Evolutionary conservation across 2,329 filamentous ascomycete species (phyloP).

Genomic region (Phaeomoniella chlamydospora): DNA sequence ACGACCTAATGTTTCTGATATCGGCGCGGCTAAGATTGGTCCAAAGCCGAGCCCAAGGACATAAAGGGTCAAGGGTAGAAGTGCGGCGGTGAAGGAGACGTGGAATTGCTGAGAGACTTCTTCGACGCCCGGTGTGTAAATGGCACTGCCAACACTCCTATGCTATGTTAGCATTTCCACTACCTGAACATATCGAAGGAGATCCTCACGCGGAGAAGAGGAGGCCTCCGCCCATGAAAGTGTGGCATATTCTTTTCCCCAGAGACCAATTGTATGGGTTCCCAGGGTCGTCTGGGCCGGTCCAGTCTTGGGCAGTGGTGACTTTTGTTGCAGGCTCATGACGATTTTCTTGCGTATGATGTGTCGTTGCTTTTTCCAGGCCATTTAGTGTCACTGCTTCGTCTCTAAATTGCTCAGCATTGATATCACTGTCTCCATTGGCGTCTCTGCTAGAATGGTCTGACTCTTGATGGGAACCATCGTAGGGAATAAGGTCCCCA

Average conservation of each 20-base stretch:
- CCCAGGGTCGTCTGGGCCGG: conserved; percentile 8
- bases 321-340: no score
- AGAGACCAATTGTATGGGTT: conserved; percentile 11
- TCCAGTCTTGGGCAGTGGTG: conserved; percentile 5
- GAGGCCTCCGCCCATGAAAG: conserved; percentile 7
- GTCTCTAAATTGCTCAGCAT: no score
- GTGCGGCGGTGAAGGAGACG: conserved; percentile 12
- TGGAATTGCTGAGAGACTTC: conserved; percentile 36
- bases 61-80: conserved; percentile 20
- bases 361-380: no score
- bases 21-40: conserved; percentile 18
- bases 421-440: no score
- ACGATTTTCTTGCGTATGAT: no score
- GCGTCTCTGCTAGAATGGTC: no score
- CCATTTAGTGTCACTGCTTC: no score
- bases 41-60: conserved; percentile 21
- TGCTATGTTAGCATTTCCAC: background rate
- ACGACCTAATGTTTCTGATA: conserved; percentile 21
- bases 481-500: no score
- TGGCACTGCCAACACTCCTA: conserved; percentile 7
- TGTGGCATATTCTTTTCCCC: conserved; percentile 8
- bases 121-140: conserved; percentile 23
- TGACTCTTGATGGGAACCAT: no score
- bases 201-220: conserved; percentile 8
- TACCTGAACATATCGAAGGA: background rate